phyloP scores from a whole-genome alignment of 2,329 filamentous ascomycete genomes.

The Neofusicoccum cordaticola region DNA sequence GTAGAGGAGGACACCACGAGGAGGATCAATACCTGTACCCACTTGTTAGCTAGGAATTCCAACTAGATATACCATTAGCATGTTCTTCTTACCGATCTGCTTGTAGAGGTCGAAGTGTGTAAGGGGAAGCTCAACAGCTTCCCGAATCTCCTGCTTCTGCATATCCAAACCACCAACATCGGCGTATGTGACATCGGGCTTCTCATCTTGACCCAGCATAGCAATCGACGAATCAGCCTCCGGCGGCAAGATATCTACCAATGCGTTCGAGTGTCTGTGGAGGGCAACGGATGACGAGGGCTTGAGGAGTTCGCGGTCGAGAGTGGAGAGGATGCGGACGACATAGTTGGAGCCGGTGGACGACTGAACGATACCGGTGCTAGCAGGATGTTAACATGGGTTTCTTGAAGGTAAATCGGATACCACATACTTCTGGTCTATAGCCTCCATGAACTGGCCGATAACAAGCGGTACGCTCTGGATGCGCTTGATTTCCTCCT shows the following conservation, averaged over 20 bases:
- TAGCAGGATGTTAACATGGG: slow-evolving; percentile 38
- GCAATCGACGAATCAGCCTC: slow-evolving; percentile 98
- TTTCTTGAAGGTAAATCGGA: not conserved
- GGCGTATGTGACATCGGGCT: slow-evolving; percentile 96
- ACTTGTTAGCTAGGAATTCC: not conserved
- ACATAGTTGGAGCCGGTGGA: slow-evolving; percentile 99
- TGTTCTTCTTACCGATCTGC: slow-evolving; percentile 69
- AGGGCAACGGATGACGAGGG: slow-evolving; percentile 96
- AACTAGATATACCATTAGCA: not conserved
- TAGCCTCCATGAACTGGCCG: slow-evolving; percentile 99
- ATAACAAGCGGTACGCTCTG: slow-evolving; percentile 98
- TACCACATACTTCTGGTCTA: slow-evolving; percentile 84
- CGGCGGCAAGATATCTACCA: slow-evolving; percentile 97
- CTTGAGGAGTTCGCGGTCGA: slow-evolving; percentile 97
- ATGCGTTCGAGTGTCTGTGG: slow-evolving; percentile 95
- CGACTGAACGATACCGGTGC: slow-evolving; percentile 96
- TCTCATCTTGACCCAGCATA: slow-evolving; percentile 95
- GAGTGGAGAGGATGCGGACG: slow-evolving; percentile 94
- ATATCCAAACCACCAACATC: slow-evolving; percentile 97
- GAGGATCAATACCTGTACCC: slow-evolving; percentile 74
- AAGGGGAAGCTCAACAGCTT: slow-evolving; percentile 93
- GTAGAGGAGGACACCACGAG: slow-evolving; percentile 92
- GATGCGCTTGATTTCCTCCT: slow-evolving; percentile 99
- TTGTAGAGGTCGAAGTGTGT: slow-evolving; percentile 99
- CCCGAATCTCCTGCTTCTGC: slow-evolving; percentile 99